Conservation (phyloP, 1,284 basidiomycete species). For the Melampsora americana region DNA sequence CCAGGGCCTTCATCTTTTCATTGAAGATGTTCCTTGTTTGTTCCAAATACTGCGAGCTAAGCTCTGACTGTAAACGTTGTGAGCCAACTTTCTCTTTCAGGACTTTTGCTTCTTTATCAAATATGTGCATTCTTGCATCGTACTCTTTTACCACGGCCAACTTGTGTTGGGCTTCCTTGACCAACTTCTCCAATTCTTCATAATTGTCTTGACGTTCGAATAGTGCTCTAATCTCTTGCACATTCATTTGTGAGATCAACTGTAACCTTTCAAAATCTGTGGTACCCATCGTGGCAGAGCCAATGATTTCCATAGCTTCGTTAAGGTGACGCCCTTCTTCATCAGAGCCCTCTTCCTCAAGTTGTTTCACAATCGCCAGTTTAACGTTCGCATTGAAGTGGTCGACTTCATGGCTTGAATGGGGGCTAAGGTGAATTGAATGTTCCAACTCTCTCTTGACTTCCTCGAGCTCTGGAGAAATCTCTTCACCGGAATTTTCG, state of each 20-base stretch:
- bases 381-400: too few relatives aligned
- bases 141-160: neutral
- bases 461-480: neutral
- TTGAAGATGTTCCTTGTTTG: neutral
- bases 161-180: neutral
- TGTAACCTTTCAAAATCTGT: slow-evolving; percentile 2
- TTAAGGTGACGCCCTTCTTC: neutral
- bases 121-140: neutral
- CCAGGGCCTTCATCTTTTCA: slow-evolving; percentile 1
- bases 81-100: neutral
- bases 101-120: neutral
- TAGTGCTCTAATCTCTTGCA: neutral
- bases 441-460: neutral
- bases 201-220: neutral
- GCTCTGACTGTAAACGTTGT: neutral
- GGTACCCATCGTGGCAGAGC: neutral
- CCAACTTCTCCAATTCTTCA: neutral
- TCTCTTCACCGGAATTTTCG: neutral
- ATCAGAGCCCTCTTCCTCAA: too few relatives aligned
- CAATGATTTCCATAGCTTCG: neutral
- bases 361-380: too few relatives aligned
- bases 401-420: too few relatives aligned
- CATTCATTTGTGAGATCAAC: neutral
- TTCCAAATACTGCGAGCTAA: neutral
- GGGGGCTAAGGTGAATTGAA: neutral